Conservation (phyloP, 1,139 yeast species). For the Saccharomyces hybrid region DNA sequence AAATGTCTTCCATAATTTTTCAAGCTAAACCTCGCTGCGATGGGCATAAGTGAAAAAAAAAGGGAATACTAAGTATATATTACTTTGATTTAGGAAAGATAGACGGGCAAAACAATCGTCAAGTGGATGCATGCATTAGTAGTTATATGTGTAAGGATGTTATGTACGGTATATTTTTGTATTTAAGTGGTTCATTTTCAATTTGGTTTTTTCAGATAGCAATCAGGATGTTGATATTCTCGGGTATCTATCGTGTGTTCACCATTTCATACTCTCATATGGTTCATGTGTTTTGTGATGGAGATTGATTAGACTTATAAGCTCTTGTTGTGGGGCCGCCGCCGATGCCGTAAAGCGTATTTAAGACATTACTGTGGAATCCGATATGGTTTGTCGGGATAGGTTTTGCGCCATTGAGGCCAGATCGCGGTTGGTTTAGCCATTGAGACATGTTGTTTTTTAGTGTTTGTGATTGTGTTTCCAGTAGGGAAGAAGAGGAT, state of each 20-base stretch:
- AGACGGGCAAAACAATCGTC: neutral
- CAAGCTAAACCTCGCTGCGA: neutral
- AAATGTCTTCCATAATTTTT: neutral
- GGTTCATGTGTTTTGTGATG: neutral
- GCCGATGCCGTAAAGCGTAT: constrained; percentile 1
- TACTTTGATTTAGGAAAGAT: neutral
- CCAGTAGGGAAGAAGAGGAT: neutral
- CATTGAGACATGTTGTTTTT: constrained; percentile 2
- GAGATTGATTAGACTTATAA: neutral
- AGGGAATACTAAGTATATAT: neutral
- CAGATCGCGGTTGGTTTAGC: neutral
- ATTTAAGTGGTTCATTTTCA: neutral
- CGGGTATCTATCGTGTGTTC: neutral
- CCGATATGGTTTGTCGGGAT: constrained; percentile 1
- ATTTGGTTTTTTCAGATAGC: neutral
- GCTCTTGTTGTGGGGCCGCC: neutral
- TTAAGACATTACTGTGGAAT: constrained; percentile 3
- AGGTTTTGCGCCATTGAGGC: neutral
- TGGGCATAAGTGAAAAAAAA: neutral
- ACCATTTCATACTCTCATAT: neutral
- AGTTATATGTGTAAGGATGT: neutral
- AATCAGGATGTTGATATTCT: neutral
- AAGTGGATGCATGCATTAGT: neutral
- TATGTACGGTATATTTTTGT: neutral
- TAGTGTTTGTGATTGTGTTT: constrained; percentile 3